phyloP scores from a whole-genome alignment of 345 rosid species.

The Eucalyptus albens region DNA sequence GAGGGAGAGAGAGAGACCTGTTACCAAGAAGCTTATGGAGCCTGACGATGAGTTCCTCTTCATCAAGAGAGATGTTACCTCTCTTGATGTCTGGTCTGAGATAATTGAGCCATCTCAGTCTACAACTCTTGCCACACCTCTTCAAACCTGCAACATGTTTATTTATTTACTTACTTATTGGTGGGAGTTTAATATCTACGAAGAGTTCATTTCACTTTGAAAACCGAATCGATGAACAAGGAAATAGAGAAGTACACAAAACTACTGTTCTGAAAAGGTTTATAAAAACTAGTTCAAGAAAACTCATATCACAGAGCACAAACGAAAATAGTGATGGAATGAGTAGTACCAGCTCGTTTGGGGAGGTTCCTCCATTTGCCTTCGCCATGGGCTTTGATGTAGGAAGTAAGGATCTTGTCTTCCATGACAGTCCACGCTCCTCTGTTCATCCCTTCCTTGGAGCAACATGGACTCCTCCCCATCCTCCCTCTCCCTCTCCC shows the following conservation, averaged over 20 bases:
- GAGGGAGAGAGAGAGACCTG: constrained; percentile 8
- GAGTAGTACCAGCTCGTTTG: constrained; percentile 29
- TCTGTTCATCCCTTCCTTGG: constrained; percentile 50
- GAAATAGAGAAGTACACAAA: neutral
- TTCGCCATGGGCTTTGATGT: constrained; percentile 44
- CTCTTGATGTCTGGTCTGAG: constrained; percentile 49
- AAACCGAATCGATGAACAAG: neutral
- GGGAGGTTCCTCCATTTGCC: constrained; percentile 65
- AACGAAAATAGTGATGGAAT: neutral
- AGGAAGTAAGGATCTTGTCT: constrained; percentile 31
- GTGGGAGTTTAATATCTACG: neutral
- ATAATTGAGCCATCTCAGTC: constrained; percentile 53
- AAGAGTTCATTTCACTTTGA: neutral
- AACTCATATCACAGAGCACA: neutral
- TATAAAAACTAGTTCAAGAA: neutral
- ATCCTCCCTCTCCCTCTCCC: constrained; percentile 1
- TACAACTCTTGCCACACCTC: constrained; percentile 54
- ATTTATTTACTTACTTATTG: neutral
- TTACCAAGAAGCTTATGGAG: constrained; percentile 56
- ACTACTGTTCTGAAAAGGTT: neutral
- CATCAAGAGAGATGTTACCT: constrained; percentile 45
- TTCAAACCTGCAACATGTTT: constrained; percentile 21
- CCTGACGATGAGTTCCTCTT: constrained; percentile 48
- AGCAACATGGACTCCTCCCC: constrained; percentile 67
- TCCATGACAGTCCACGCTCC: constrained; percentile 61